Conservation (phyloP, 768 basidiomycete genomes). For the Mycena leptocephala region DNA sequence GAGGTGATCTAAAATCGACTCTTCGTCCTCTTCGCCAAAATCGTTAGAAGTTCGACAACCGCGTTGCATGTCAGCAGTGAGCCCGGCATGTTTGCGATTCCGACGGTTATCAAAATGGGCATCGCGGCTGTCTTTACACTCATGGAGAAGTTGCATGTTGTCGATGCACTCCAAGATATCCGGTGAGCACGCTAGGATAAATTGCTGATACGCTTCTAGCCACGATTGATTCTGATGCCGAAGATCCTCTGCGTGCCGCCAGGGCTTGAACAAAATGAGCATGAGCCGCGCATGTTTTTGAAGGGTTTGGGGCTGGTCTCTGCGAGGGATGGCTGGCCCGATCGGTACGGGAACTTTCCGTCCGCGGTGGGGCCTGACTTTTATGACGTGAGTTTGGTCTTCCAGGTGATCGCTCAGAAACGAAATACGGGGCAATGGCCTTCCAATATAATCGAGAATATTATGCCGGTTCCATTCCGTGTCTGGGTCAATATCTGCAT, state of each 20-base stretch:
- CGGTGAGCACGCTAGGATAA: neutral
- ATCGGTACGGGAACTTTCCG: constrained; percentile 49
- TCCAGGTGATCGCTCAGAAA: neutral
- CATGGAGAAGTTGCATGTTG: constrained; percentile 60
- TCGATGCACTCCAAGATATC: constrained; percentile 46
- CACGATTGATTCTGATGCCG: neutral
- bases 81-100: neutral
- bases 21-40: neutral
- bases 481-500: neutral
- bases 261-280: constrained; percentile 62
- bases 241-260: constrained; percentile 48
- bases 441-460: neutral
- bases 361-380: neutral
- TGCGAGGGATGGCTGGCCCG: constrained; percentile 50
- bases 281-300: constrained; percentile 44
- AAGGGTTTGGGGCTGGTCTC: constrained; percentile 37
- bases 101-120: constrained; percentile 44
- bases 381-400: neutral
- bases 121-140: constrained; percentile 53
- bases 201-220: neutral
- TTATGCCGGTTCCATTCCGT: neutral
- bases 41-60: neutral
- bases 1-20: neutral
- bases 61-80: neutral
- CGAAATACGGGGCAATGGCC: neutral